phyloP scores from a whole-genome alignment of 2,329 filamentous ascomycete species.

The Diaporthe destruens region DNA sequence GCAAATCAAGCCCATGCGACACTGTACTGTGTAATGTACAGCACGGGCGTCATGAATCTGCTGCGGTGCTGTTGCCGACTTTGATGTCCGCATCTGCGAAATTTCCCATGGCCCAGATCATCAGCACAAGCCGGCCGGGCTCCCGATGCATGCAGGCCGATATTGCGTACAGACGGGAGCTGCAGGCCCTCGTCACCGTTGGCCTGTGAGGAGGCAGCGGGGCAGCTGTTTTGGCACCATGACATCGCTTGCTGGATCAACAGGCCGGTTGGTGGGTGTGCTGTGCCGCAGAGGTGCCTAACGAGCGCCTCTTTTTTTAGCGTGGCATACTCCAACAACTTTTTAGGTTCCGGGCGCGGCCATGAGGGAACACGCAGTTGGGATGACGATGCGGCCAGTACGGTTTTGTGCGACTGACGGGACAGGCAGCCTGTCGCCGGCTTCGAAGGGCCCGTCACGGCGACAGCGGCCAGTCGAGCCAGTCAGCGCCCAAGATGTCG shows the following conservation, averaged over 20 bases:
- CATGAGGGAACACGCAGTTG: slow-evolving; percentile 3
- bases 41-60: slow-evolving; percentile 10
- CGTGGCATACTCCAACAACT: slow-evolving; percentile 5
- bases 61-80: neutral
- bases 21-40: slow-evolving; percentile 19
- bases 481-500: slow-evolving; percentile 18
- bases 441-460: neutral
- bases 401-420: slow-evolving; percentile 29
- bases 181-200: slow-evolving; percentile 6
- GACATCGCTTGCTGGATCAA: slow-evolving; percentile 37
- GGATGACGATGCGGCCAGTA: slow-evolving; percentile 35
- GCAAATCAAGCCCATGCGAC: slow-evolving; percentile 30
- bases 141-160: slow-evolving; percentile 39
- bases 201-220: slow-evolving; percentile 23
- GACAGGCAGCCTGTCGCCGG: slow-evolving; percentile 18
- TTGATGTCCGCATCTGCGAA: neutral
- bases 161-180: slow-evolving; percentile 19
- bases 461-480: slow-evolving; percentile 16
- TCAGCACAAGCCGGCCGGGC: slow-evolving; percentile 19
- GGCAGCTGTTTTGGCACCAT: slow-evolving; percentile 33
- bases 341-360: slow-evolving; percentile 15
- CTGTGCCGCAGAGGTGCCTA: slow-evolving; percentile 38
- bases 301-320: slow-evolving; percentile 19
- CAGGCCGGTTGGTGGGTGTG: slow-evolving; percentile 33
- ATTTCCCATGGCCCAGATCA: slow-evolving; percentile 12